These are phyloP conservation scores for Farysia itapuensis DNA, from an alignment of 1,284 basidiomycete genomes.

Conservation along the genomic window DNA sequence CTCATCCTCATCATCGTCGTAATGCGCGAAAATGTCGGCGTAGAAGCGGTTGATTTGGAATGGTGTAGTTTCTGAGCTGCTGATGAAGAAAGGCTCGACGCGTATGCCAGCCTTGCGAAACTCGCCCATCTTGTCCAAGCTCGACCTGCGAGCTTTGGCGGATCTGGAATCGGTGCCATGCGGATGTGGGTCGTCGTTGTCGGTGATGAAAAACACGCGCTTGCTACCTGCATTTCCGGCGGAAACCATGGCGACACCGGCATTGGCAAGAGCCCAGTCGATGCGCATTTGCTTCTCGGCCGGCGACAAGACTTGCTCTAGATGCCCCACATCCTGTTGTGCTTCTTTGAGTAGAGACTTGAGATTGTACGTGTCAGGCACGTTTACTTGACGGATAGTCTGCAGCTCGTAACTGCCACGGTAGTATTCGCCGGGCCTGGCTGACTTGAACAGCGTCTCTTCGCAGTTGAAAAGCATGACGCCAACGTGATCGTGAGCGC, in stretches of 20 bases:
- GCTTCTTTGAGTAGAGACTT: slow-evolving; percentile 65
- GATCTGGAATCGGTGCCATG: slow-evolving; percentile 61
- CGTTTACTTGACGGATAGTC: slow-evolving; percentile 74
- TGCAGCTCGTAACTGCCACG: slow-evolving; percentile 75
- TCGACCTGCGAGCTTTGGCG: slow-evolving; percentile 25
- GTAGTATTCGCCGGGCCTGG: slow-evolving; percentile 64
- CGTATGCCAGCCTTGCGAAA: slow-evolving; percentile 76
- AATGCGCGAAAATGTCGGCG: slow-evolving; percentile 51
- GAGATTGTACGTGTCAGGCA: slow-evolving; percentile 64
- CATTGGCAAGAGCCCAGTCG: slow-evolving; percentile 69
- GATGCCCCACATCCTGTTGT: slow-evolving; percentile 51
- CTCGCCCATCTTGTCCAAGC: slow-evolving; percentile 63
- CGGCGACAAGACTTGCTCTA: slow-evolving; percentile 48
- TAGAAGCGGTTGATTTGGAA: slow-evolving; percentile 70
- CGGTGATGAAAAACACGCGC: slow-evolving; percentile 87
- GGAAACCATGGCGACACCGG: slow-evolving; percentile 61
- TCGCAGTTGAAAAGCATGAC: slow-evolving; percentile 91
- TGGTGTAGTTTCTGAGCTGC: slow-evolving; percentile 66
- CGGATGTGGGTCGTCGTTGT: slow-evolving; percentile 72
- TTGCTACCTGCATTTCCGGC: slow-evolving; percentile 83
- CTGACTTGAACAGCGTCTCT: slow-evolving; percentile 37
- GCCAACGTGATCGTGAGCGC: slow-evolving; percentile 83
- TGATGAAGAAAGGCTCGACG: slow-evolving; percentile 90
- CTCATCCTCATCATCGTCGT: slow-evolving; percentile 48
- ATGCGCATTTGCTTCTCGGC: slow-evolving; percentile 64